Percentiles rank a stretch among this genome's conserved stretches.
phyloP scores from a whole-genome alignment of 73 alveolate species.

The Halteria grandinella region DNA sequence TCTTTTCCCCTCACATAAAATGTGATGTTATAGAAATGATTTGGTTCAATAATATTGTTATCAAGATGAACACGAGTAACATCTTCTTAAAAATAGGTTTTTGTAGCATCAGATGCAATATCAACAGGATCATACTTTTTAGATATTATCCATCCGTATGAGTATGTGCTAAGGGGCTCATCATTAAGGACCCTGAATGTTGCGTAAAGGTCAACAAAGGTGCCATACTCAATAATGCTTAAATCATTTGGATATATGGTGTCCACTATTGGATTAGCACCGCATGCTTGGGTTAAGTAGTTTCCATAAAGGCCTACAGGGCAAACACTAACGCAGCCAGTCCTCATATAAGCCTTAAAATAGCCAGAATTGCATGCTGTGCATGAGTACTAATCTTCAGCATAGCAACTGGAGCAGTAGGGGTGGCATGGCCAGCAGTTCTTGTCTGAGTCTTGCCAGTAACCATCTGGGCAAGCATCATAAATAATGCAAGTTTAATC shows the following conservation, averaged over 20 bases:
- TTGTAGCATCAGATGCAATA: constrained; percentile 1
- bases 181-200: neutral
- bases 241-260: neutral
- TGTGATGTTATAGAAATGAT: constrained; percentile 13
- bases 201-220: neutral
- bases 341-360: neutral
- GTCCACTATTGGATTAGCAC: constrained; percentile 1
- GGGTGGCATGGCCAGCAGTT: constrained; percentile 4
- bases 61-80: constrained; percentile 5
- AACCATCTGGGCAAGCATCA: neutral
- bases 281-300: constrained; percentile 1
- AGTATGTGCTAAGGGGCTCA: neutral
- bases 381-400: neutral
- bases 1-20: constrained; percentile 3
- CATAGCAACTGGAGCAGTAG: constrained; percentile 6
- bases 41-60: constrained; percentile 6
- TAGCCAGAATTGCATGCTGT: neutral
- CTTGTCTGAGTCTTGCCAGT: neutral
- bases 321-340: constrained; percentile 42
- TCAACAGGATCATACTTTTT: constrained; percentile 4
- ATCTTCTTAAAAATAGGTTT: constrained; percentile 4
- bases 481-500: neutral
- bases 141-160: constrained; percentile 5
- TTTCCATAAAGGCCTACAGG: constrained; percentile 29
- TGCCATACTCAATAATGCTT: constrained; percentile 1